Evolutionary conservation across 73 alveolate genomes (phyloP).

Genomic region (Blepharisma japonicum): DNA sequence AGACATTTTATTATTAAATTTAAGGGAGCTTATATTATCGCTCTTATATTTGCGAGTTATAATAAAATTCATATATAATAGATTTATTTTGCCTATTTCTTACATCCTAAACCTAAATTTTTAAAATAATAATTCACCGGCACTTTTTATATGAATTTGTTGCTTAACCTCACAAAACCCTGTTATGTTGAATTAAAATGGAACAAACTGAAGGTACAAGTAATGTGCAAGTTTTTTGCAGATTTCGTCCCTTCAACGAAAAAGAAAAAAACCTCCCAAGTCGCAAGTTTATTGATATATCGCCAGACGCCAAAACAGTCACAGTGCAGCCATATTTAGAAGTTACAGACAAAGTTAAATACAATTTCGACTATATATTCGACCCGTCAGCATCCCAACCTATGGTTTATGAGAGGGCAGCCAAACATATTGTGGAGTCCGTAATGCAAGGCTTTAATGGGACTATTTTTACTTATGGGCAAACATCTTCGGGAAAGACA

Average conservation of each 20-base stretch:
- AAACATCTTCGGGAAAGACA: conserved; percentile 96
- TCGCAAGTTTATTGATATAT: not conserved
- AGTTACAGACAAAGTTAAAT: conserved; percentile 26
- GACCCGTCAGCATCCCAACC: conserved; percentile 39
- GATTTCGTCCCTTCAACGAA: conserved; percentile 69
- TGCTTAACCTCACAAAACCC: too few species aligned
- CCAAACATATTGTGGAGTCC: conserved; percentile 48
- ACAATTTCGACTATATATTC: conserved; percentile 46
- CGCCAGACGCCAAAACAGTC: not conserved
- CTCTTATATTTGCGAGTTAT: too few species aligned
- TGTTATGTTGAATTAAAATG: too few species aligned
- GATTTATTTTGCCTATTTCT: too few species aligned
- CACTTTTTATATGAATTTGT: too few species aligned
- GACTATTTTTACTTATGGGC: conserved; percentile 93
- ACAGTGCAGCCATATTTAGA: not conserved
- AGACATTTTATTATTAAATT: too few species aligned
- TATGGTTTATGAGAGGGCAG: conserved; percentile 48
- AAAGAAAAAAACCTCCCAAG: not conserved
- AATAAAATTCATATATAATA: too few species aligned
- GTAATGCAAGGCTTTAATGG: conserved; percentile 93
- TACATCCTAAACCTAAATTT: too few species aligned
- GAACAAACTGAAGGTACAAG: not conserved
- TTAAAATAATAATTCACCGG: too few species aligned
- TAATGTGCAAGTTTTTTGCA: conserved; percentile 54
- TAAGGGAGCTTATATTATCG: too few species aligned